Evolutionary conservation across 2,329 filamentous ascomycete species (phyloP).

Genomic region (Xylaria sp.): DNA sequence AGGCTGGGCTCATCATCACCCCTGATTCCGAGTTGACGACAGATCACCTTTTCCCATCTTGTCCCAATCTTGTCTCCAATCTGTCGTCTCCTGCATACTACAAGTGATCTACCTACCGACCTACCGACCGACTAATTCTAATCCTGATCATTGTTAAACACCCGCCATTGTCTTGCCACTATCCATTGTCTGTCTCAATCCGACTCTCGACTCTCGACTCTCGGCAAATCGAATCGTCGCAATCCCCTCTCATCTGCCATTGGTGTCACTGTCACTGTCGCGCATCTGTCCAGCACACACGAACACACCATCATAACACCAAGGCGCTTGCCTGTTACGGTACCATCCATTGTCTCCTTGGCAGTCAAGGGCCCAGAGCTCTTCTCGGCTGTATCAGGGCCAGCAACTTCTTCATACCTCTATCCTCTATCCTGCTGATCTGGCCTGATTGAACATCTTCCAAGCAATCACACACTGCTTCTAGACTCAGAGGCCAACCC

Average conservation of each 20-base stretch:
- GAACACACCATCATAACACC: background rate
- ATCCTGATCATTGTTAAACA: background rate
- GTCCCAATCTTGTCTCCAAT: background rate
- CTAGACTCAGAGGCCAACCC: constrained; percentile 12
- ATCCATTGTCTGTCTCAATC: background rate
- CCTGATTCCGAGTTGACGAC: constrained; percentile 30
- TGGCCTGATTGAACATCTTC: constrained; percentile 27
- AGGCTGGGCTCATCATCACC: constrained; percentile 12
- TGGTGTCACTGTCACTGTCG: background rate
- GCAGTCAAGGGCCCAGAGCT: constrained; percentile 22
- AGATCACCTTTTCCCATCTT: constrained; percentile 27
- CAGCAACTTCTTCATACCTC: constrained; percentile 27
- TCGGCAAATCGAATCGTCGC: background rate
- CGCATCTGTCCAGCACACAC: background rate
- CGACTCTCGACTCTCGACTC: too few species aligned
- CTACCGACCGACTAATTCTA: background rate
- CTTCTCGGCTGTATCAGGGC: constrained; percentile 24
- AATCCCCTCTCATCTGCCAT: too few species aligned
- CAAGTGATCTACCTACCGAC: background rate
- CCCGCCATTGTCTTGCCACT: background rate
- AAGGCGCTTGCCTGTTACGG: background rate
- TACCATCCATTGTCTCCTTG: constrained; percentile 14
- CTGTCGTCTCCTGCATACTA: background rate
- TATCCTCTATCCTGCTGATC: constrained; percentile 29
- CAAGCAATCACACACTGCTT: background rate